These are phyloP conservation scores for Phtheirospermum japonicum DNA, from an alignment of 257 asterid genomes.

Conservation along the genomic window DNA sequence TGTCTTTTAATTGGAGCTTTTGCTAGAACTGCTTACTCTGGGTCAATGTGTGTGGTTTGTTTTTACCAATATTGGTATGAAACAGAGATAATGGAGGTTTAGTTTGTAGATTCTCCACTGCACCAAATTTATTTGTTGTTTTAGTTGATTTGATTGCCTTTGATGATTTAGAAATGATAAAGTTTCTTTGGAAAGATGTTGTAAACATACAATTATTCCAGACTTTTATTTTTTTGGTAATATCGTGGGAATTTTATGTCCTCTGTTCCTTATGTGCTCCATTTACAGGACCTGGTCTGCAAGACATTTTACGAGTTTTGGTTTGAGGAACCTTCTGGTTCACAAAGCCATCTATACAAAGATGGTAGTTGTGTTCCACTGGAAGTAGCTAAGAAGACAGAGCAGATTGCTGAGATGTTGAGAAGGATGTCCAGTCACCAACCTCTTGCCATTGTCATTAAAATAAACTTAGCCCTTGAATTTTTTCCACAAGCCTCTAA, in stretches of 20 bases:
- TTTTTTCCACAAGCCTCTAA: slow-evolving; percentile 95
- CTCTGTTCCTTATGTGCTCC: slow-evolving; percentile 27
- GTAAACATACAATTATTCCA: neutral
- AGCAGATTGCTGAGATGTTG: slow-evolving; percentile 89
- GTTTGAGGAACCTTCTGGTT: slow-evolving; percentile 90
- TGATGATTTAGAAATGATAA: slow-evolving; percentile 17
- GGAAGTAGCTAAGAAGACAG: slow-evolving; percentile 89
- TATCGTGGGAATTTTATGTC: slow-evolving; percentile 20
- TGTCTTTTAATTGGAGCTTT: slow-evolving; percentile 20
- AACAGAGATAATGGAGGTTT: slow-evolving; percentile 6
- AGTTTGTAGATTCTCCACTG: slow-evolving; percentile 14
- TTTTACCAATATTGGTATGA: slow-evolving; percentile 9
- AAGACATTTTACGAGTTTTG: slow-evolving; percentile 98
- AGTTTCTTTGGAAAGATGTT: slow-evolving; percentile 19
- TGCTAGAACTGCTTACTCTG: slow-evolving; percentile 16
- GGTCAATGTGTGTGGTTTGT: slow-evolving; percentile 11
- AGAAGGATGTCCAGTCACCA: slow-evolving; percentile 79
- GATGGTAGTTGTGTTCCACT: slow-evolving; percentile 94
- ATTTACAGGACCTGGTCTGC: slow-evolving; percentile 88
- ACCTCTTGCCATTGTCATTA: slow-evolving; percentile 75
- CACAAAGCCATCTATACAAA: slow-evolving; percentile 51
- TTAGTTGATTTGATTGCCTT: slow-evolving; percentile 22
- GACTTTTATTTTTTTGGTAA: neutral
- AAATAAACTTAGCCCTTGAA: slow-evolving; percentile 81
- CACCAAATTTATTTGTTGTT: slow-evolving; percentile 15